phyloP scores from a whole-genome alignment of 495 filamentous ascomycete genomes.

The Astrothelium subdiscretum region DNA sequence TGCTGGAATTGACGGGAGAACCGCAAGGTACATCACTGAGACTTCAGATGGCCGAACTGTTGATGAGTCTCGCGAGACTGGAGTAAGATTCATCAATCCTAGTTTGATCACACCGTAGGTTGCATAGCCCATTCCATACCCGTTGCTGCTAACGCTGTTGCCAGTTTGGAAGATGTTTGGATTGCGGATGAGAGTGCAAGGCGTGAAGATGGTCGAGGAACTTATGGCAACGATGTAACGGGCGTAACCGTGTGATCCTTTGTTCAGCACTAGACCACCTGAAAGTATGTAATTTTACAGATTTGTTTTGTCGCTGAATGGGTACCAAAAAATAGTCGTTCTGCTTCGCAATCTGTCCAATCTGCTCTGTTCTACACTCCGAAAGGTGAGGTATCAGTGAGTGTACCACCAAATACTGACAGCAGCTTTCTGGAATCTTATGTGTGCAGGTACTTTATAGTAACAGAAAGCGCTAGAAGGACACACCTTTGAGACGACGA shows the following conservation, averaged over 20 bases:
- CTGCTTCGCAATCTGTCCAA: too few relatives aligned
- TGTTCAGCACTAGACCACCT: background rate
- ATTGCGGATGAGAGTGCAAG: constrained; percentile 22
- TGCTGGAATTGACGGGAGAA: constrained; percentile 3
- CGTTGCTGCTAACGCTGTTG: background rate
- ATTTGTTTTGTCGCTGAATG: too few relatives aligned
- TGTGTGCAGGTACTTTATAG: too few relatives aligned
- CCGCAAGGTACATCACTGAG: constrained; percentile 1
- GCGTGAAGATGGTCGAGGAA: constrained; percentile 3
- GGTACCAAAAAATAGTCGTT: too few relatives aligned
- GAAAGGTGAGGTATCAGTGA: too few relatives aligned
- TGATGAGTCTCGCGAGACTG: constrained; percentile 57
- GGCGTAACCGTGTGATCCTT: background rate
- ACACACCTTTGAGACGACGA: too few relatives aligned
- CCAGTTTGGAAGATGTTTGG: constrained; percentile 28
- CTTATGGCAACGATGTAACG: background rate
- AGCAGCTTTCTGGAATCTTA: too few relatives aligned
- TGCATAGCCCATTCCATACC: background rate
- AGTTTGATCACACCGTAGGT: constrained; percentile 55
- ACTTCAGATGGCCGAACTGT: constrained; percentile 39
- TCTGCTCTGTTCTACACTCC: too few relatives aligned
- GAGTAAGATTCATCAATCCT: constrained; percentile 60
- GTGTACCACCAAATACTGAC: too few relatives aligned
- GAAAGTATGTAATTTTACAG: too few relatives aligned
- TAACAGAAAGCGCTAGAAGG: too few relatives aligned